Base-by-base conservation (phyloP, 2,329 filamentous ascomycete species). In the Venturia oleaginea region DNA sequence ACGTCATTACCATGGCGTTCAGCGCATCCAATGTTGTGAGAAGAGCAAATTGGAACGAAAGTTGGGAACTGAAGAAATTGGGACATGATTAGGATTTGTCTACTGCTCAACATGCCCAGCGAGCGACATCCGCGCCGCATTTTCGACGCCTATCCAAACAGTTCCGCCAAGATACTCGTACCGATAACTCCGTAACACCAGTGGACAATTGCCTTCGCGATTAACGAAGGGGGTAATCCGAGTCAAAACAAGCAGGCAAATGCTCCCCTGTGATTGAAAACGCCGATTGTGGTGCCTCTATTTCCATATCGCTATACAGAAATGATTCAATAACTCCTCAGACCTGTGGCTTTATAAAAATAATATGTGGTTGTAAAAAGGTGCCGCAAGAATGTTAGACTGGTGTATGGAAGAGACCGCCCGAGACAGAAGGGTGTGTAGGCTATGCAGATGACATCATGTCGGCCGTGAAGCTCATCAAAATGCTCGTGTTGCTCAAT, bases 121-220 rank as follows among this genome's bases (percentile, higher is more conserved):
- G 17, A 34, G 51, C 51, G 19, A 32, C 27, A 10, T 34, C 27
- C 15, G 17, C 30, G 27, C 30, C 27, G 30, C 8, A n/a, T 34
- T 6, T 57, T 34, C 30, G 51, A 34, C 51, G 51, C 17, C 30
- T 1, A 8, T 32, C 22, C 15, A 1, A 34, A 57, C 19, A 57
- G 6, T 1, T 8, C 17, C 17, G 11, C 22, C 6, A 51, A 0
- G 22, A 17, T 51, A 27, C 22, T 17, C 22, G 46, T 27, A 17
- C 5, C 4, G 19, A 19, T 10, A 55, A 34, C 27, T 37, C 30
- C 51, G 15, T 15, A 15, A 5, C 27, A 7, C 51, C 27, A n/a
- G 24, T n/a, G 30, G 27, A 57, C 51, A 57, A 57, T n/a, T 8
- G 19, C 51, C 51, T 57, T 57, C 51, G 51, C 51, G 27, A 57